phyloP scores from a whole-genome alignment of 208 protist species.

The Acanthamoeba healyi region DNA sequence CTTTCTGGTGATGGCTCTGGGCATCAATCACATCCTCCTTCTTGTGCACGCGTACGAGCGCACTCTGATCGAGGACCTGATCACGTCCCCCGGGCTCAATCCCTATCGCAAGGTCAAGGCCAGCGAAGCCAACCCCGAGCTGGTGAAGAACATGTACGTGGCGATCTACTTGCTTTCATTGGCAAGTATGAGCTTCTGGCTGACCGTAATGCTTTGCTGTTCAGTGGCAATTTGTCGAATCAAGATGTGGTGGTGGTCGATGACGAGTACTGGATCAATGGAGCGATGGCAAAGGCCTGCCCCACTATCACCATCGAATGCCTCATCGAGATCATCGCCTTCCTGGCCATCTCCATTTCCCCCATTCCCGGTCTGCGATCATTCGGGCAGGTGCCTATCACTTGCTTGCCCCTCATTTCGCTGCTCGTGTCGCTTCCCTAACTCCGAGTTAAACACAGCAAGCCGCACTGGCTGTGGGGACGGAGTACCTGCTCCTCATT shows the following conservation, averaged over 20 bases:
- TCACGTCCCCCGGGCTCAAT: neutral
- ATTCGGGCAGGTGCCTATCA: slow-evolving; percentile 2
- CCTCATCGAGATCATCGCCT: slow-evolving; percentile 62
- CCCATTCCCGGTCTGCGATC: slow-evolving; percentile 37
- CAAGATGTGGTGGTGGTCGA: slow-evolving; percentile 60
- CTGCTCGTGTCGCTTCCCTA: neutral
- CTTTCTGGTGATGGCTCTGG: slow-evolving; percentile 54
- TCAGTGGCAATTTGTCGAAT: neutral
- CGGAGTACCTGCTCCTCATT: slow-evolving; percentile 57
- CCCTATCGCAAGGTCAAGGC: slow-evolving; percentile 56
- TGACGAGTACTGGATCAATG: slow-evolving; percentile 63
- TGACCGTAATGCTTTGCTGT: too few species aligned
- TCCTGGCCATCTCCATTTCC: slow-evolving; percentile 61
- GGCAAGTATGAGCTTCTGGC: too few species aligned
- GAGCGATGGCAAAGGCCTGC: slow-evolving; percentile 62
- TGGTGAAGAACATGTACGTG: neutral
- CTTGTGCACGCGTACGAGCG: slow-evolving; percentile 49
- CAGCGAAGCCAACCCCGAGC: slow-evolving; percentile 15
- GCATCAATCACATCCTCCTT: slow-evolving; percentile 64
- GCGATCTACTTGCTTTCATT: too few species aligned
- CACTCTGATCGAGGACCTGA: slow-evolving; percentile 58
- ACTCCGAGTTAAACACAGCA: neutral
- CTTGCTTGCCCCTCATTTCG: neutral
- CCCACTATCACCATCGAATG: slow-evolving; percentile 57
- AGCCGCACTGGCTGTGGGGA: slow-evolving; percentile 32